Percentiles rank a stretch among this genome's conserved stretches.
Conservation (phyloP, 495 filamentous ascomycete genomes). For the Aspergillus campestris region DNA sequence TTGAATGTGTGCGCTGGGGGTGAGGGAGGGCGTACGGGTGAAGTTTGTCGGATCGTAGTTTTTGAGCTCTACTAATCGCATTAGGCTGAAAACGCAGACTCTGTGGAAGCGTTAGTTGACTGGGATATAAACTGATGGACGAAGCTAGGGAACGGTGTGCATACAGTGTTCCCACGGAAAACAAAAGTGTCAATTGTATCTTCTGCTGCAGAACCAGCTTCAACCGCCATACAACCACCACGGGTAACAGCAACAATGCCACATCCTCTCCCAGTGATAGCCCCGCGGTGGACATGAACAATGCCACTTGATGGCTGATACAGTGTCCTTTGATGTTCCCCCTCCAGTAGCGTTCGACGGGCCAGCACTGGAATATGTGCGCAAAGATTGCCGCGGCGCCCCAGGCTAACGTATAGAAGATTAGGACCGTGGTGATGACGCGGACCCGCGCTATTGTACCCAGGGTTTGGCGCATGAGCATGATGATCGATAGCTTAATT, state of each 20-base stretch:
- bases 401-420: constrained; percentile 17
- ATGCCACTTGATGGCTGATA: constrained; percentile 12
- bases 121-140: neutral
- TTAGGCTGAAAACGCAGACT: constrained; percentile 20
- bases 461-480: constrained; percentile 23
- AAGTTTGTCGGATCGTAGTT: constrained; percentile 14
- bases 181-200: constrained; percentile 21
- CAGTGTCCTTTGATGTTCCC: constrained; percentile 20
- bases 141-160: neutral
- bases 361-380: constrained; percentile 26
- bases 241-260: constrained; percentile 20
- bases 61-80: constrained; percentile 15
- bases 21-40: constrained; percentile 5
- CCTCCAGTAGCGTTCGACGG: constrained; percentile 24
- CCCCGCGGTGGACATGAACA: constrained; percentile 14
- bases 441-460: constrained; percentile 9
- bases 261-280: constrained; percentile 19
- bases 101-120: constrained; percentile 4
- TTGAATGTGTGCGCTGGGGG: neutral
- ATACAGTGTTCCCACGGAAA: constrained; percentile 21
- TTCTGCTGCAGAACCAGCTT: constrained; percentile 20
- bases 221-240: constrained; percentile 28
- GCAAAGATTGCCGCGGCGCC: constrained; percentile 15
- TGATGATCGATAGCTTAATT: constrained; percentile 30
- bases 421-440: constrained; percentile 5